phyloP scores from a whole-genome alignment of 495 filamentous ascomycete genomes.

The Sphaerosporella brunnea region DNA sequence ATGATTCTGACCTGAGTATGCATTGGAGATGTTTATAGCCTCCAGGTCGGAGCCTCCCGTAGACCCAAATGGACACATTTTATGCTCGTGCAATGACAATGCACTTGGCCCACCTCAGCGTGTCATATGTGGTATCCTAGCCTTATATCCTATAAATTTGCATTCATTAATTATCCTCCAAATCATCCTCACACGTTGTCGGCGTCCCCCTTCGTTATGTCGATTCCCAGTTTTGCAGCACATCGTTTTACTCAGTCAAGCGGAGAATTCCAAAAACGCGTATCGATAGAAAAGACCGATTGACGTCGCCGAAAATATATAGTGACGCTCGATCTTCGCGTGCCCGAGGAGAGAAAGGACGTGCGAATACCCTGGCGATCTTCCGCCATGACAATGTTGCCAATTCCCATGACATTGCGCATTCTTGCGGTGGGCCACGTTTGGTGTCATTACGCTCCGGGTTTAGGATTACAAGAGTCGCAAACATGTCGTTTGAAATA shows the following conservation, averaged over 20 bases:
- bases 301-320: no score
- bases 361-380: conserved; percentile 1
- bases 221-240: no score
- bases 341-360: neutral
- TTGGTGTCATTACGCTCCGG: conserved; percentile 2
- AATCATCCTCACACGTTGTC: no score
- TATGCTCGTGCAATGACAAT: conserved; percentile 8
- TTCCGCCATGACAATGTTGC: neutral
- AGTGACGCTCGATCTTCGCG: no score
- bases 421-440: no score
- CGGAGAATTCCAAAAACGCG: no score
- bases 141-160: neutral
- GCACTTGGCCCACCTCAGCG: neutral
- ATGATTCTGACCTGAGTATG: no score
- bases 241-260: no score
- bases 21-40: no score
- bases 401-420: no score
- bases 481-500: conserved; percentile 17
- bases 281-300: no score
- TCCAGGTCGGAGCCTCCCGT: conserved; percentile 16
- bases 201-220: neutral
- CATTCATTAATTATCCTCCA: neutral
- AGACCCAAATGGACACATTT: no score
- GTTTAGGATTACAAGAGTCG: neutral
- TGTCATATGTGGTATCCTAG: neutral